A percentile compares a stretch with the other conserved stretches of the same genome.
Evolutionary conservation across 148 eudicot species (phyloP).

Genomic region (Rhododendron griersonianum): DNA sequence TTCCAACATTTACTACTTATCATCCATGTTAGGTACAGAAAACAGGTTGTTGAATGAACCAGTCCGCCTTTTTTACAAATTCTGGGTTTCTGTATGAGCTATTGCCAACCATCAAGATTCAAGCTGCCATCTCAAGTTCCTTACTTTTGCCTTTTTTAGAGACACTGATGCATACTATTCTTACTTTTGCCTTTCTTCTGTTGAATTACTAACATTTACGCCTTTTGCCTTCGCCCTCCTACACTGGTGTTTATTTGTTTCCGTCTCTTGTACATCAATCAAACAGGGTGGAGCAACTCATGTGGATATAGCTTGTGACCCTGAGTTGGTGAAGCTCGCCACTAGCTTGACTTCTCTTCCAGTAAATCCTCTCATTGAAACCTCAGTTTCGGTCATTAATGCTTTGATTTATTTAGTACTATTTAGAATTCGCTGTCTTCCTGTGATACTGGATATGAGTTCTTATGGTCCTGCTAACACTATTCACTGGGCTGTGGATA

Average conservation of each 20-base stretch:
- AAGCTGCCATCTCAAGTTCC: neutral
- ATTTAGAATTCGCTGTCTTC: neutral
- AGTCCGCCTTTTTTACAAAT: neutral
- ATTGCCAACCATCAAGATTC: neutral
- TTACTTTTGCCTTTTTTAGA: neutral
- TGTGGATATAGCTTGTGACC: constrained; percentile 89
- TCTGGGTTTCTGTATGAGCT: neutral
- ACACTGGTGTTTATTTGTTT: neutral
- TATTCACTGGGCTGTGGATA: neutral
- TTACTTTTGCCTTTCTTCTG: neutral
- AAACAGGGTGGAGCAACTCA: constrained; percentile 94
- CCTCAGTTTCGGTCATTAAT: neutral
- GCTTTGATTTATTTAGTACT: neutral
- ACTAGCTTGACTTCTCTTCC: constrained; percentile 74
- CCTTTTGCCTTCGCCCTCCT: neutral
- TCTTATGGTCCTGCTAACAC: neutral
- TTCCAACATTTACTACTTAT: neutral
- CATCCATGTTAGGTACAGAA: neutral
- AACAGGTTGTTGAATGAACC: neutral
- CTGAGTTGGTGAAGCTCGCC: constrained; percentile 83
- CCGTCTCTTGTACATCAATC: neutral
- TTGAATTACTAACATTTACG: neutral
- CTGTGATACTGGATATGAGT: neutral
- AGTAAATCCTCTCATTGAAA: constrained; percentile 30
- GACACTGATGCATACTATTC: neutral